Evolutionary conservation across 2,329 filamentous ascomycete genomes (phyloP).

Genomic region (Alternaria consortialis): DNA sequence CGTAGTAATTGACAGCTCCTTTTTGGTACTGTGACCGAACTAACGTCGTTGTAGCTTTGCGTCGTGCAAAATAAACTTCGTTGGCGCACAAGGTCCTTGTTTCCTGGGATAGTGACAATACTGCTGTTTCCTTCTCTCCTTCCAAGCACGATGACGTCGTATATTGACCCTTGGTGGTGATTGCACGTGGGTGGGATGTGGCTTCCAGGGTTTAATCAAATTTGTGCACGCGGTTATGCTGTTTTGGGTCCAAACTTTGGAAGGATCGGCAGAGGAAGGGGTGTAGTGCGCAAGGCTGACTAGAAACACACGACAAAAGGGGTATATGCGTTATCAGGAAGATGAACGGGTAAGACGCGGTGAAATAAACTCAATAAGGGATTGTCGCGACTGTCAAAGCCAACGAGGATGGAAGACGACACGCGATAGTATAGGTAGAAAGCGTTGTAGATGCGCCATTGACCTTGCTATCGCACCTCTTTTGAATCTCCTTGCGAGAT

Average conservation of each 20-base stretch:
- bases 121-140: background rate
- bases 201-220: slow-evolving; percentile 9
- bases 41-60: slow-evolving; percentile 1
- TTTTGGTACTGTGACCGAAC: slow-evolving; percentile 1
- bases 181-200: slow-evolving; percentile 2
- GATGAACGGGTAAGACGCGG: background rate
- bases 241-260: slow-evolving; percentile 5
- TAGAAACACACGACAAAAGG: slow-evolving; percentile 1
- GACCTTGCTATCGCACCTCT: background rate
- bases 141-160: slow-evolving; percentile 13
- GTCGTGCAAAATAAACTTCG: background rate
- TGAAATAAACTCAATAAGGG: background rate
- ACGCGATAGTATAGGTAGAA: background rate
- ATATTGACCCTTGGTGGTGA: background rate
- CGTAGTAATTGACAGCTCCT: background rate
- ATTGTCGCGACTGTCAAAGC: slow-evolving; percentile 27
- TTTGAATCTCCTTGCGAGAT: slow-evolving; percentile 14
- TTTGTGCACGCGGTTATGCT: slow-evolving; percentile 9
- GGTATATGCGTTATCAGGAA: background rate
- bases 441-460: background rate
- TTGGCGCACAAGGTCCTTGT: background rate
- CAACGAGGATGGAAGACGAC: slow-evolving; percentile 12
- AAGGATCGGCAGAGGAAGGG: slow-evolving; percentile 8
- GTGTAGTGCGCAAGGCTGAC: background rate
- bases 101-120: slow-evolving; percentile 2